These are phyloP conservation scores for Aspergillus puulaauensis DNA, from an alignment of 2,329 filamentous ascomycete species.

Conservation along the genomic window DNA sequence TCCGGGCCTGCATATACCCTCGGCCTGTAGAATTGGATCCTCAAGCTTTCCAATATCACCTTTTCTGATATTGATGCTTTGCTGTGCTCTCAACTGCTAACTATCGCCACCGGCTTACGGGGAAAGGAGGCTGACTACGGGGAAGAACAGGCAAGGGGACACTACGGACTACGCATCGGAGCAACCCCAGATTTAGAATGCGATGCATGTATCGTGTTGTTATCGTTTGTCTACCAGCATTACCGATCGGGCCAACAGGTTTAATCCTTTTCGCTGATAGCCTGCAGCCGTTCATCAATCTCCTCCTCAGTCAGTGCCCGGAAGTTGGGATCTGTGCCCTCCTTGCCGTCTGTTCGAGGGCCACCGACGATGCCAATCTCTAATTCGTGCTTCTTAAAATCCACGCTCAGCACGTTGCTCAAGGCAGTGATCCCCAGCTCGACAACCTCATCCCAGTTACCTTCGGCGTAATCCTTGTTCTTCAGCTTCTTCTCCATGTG, in stretches of 20 bases:
- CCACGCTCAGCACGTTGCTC: conserved; percentile 94
- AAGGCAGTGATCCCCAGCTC: conserved; percentile 94
- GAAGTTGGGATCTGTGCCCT: conserved; percentile 77
- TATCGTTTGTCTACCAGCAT: conserved; percentile 18
- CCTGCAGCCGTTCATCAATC: conserved; percentile 96
- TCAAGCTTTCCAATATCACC: conserved; percentile 2
- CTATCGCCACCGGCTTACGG: conserved; percentile 11
- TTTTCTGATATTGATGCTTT: not conserved
- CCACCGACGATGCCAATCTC: conserved; percentile 97
- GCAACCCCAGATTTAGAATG: conserved; percentile 4
- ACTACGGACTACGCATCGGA: not conserved
- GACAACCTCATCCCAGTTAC: conserved; percentile 95
- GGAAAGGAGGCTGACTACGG: conserved; percentile 9
- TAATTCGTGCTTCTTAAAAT: conserved; percentile 99
- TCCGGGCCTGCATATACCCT: conserved; percentile 1
- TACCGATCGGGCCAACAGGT: not conserved
- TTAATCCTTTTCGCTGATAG: conserved; percentile 97
- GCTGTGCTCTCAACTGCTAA: not conserved
- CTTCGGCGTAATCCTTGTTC: conserved; percentile 93
- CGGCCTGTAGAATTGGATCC: conserved; percentile 14
- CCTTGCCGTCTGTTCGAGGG: conserved; percentile 75
- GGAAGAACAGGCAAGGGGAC: conserved; percentile 4
- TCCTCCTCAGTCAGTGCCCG: conserved; percentile 91
- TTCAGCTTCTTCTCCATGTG: conserved; percentile 99
- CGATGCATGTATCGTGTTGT: conserved; percentile 21